Evolutionary conservation across 164 flowering plant genomes (phyloP).

Genomic region (Saururus chinensis): DNA sequence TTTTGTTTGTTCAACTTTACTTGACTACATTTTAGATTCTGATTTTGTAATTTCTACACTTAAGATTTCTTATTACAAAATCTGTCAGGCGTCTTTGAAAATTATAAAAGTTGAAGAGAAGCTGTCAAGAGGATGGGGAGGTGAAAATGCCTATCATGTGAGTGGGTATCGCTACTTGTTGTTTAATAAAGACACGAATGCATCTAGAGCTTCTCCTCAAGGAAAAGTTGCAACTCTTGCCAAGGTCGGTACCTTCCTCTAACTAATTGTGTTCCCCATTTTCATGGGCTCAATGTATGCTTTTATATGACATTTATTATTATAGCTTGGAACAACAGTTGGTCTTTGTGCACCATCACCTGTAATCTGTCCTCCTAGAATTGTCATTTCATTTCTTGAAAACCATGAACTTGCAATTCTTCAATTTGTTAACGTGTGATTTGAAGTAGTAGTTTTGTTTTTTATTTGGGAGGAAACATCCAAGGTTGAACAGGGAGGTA

Average conservation of each 20-base stretch:
- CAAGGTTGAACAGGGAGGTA: no score
- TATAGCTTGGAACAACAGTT: no score
- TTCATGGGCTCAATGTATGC: neutral
- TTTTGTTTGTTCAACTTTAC: neutral
- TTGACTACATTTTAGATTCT: no score
- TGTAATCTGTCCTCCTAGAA: no score
- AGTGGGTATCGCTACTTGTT: conserved; percentile 87
- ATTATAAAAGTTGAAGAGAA: conserved; percentile 83
- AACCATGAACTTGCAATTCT: no score
- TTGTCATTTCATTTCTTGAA: no score
- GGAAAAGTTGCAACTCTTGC: conserved; percentile 82
- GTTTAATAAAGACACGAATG: conserved; percentile 55
- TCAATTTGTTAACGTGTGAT: no score
- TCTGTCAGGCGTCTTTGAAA: conserved; percentile 59
- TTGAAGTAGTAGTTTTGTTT: no score
- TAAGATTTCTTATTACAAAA: neutral
- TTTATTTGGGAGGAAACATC: no score
- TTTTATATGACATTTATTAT: no score
- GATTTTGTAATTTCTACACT: neutral
- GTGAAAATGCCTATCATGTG: conserved; percentile 98
- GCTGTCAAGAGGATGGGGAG: conserved; percentile 94
- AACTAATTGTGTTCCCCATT: neutral
- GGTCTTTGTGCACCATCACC: no score
- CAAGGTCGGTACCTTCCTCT: conserved; percentile 42
- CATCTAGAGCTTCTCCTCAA: conserved; percentile 91